Conservation (phyloP, 1,284 basidiomycete genomes). For the Ceratobasidium sp. region DNA sequence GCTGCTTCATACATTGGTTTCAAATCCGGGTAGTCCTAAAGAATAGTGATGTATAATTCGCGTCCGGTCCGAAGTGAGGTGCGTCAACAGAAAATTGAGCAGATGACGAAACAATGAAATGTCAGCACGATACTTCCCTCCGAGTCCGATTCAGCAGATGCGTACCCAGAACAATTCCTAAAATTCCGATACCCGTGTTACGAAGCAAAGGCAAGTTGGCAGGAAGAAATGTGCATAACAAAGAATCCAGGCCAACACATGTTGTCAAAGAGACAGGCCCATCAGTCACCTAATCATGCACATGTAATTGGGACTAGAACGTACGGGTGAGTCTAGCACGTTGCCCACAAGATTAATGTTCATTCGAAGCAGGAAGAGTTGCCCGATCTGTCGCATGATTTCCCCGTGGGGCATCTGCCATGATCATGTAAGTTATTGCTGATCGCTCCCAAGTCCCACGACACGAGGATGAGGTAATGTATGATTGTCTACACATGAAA, state of each 20-base stretch:
- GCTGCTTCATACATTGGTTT: conserved; percentile 95
- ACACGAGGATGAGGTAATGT: background rate
- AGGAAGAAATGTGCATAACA: background rate
- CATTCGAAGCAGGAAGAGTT: conserved; percentile 89
- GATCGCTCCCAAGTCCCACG: background rate
- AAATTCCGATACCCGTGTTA: conserved; percentile 30
- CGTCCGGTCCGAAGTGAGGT: background rate
- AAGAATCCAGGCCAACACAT: conserved; percentile 5
- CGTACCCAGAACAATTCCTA: conserved; percentile 93
- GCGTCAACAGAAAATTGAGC: background rate
- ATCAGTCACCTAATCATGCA: conserved; percentile 30
- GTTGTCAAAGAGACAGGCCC: conserved; percentile 18
- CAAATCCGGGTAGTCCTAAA: conserved; percentile 84
- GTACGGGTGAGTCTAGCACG: conserved; percentile 89
- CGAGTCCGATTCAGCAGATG: background rate
- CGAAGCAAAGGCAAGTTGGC: conserved; percentile 29
- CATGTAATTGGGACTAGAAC: conserved; percentile 48
- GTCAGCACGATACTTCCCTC: background rate
- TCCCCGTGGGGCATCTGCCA: conserved; percentile 53
- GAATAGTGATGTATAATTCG: background rate
- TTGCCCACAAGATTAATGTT: conserved; percentile 96
- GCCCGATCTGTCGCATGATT: conserved; percentile 97
- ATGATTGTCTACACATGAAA: background rate
- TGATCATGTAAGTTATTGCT: background rate
- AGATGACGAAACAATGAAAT: background rate